These are phyloP conservation scores for Ajuga reptans DNA, from an alignment of 305 asterid genomes.

Conservation along the genomic window DNA sequence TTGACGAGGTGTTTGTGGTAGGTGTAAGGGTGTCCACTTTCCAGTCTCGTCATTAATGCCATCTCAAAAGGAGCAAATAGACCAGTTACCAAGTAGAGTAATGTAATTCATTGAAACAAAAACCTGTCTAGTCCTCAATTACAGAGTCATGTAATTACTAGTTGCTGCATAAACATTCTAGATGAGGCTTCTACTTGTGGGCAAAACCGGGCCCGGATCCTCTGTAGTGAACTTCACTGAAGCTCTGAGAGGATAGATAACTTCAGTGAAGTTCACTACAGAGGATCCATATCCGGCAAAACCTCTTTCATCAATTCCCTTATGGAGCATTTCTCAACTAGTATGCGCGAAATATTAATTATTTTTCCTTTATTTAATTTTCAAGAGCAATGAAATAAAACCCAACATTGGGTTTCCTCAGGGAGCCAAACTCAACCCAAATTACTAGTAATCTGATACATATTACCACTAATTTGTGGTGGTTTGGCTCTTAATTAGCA, in stretches of 20 bases:
- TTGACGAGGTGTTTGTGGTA: slow-evolving; percentile 42
- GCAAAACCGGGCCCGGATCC: no score
- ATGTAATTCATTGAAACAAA: background rate
- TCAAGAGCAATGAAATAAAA: background rate
- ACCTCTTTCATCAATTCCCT: background rate
- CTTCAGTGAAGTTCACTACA: no score
- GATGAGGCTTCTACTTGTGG: background rate
- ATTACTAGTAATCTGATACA: background rate
- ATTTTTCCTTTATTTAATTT: background rate
- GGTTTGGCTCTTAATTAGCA: background rate
- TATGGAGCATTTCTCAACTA: background rate
- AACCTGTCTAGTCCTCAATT: background rate
- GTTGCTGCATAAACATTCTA: background rate
- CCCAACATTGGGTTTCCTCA: background rate
- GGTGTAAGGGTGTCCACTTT: slow-evolving; percentile 34
- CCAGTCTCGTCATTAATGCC: slow-evolving; percentile 31
- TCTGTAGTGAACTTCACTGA: no score
- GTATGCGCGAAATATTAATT: background rate
- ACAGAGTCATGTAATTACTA: background rate
- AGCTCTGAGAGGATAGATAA: no score
- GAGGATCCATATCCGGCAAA: no score
- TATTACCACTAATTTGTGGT: background rate
- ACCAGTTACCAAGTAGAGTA: slow-evolving; percentile 7
- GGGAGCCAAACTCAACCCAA: background rate
- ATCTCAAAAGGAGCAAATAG: slow-evolving; percentile 22